phyloP scores from a whole-genome alignment of 768 basidiomycete genomes.

The Suillus plorans region DNA sequence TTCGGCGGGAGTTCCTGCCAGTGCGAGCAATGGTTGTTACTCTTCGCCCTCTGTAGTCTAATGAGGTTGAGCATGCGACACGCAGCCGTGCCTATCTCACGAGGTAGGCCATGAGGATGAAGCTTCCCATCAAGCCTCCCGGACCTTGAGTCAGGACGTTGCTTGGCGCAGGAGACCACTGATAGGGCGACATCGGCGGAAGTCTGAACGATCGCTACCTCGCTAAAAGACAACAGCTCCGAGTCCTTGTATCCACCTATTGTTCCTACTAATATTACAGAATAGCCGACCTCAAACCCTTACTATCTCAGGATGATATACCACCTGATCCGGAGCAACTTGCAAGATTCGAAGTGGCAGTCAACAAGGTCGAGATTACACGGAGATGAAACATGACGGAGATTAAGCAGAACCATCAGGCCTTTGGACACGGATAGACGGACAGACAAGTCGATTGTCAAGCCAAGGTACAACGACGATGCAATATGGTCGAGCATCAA shows the following conservation, averaged over 20 bases:
- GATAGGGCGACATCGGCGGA: not conserved
- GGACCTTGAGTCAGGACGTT: too few relatives aligned
- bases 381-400: conserved; percentile 2
- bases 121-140: not conserved
- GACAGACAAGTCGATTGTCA: not conserved
- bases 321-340: not conserved
- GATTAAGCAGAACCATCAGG: not conserved
- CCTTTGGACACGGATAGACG: not conserved
- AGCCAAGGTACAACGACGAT: not conserved
- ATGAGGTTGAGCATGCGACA: not conserved
- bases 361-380: not conserved
- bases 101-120: not conserved
- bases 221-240: not conserved
- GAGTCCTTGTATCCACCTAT: not conserved
- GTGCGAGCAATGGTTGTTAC: not conserved
- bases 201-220: not conserved
- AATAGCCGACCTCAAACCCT: not conserved
- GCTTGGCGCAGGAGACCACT: not conserved
- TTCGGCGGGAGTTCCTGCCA: not conserved
- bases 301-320: not conserved
- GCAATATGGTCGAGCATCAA: not conserved
- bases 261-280: not conserved
- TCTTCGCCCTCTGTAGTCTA: not conserved
- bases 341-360: not conserved
- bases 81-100: not conserved